phyloP scores from a whole-genome alignment of 164 flowering plant genomes.

The Buxus sempervirens region DNA sequence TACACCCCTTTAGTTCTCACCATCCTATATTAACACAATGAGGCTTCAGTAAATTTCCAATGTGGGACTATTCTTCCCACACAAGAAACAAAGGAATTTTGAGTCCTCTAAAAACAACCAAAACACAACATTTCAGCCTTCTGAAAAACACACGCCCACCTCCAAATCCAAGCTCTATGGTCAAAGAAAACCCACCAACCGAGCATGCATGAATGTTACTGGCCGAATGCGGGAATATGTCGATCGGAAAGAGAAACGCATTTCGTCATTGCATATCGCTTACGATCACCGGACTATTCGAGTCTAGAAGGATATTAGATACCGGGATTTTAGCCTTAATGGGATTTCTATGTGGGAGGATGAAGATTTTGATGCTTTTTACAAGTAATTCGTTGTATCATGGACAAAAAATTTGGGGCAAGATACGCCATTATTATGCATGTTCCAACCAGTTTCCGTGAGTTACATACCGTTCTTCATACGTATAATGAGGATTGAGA shows the following conservation, averaged over 20 bases:
- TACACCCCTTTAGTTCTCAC: no score
- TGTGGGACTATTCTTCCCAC: no score
- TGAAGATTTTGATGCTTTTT: conserved; percentile 80
- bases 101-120: no score
- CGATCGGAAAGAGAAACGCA: conserved; percentile 46
- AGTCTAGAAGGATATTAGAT: conserved; percentile 75
- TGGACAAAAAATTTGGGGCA: conserved; percentile 74
- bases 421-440: conserved; percentile 96
- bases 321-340: conserved; percentile 82
- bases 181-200: conserved; percentile 33
- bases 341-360: conserved; percentile 86
- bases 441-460: conserved; percentile 91
- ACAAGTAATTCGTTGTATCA: conserved; percentile 69
- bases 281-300: conserved; percentile 44
- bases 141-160: conserved; percentile 38
- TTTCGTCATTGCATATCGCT: conserved; percentile 61
- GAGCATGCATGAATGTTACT: conserved; percentile 95
- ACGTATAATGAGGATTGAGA: no score
- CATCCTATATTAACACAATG: no score
- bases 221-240: conserved; percentile 73
- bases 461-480: no score
- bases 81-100: no score
- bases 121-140: conserved; percentile 40
- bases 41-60: no score
- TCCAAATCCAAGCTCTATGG: conserved; percentile 36